Percentiles rank a stretch among this genome's conserved stretches.
These are phyloP conservation scores for Cardamine occulta DNA, from an alignment of 345 rosid species.

Conservation along the genomic window DNA sequence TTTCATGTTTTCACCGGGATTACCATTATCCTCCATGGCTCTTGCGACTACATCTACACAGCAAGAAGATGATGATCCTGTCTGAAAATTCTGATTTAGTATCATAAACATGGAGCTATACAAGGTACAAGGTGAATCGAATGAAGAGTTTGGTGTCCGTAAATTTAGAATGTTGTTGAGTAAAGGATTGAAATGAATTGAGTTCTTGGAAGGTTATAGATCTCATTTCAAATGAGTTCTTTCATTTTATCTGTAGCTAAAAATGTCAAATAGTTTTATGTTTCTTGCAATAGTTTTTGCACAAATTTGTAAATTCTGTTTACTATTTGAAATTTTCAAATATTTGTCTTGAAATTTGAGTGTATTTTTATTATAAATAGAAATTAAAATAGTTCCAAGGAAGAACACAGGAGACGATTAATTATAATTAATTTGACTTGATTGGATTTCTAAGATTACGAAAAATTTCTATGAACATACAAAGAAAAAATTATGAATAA, in stretches of 20 bases:
- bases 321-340: neutral
- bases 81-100: conserved; percentile 12
- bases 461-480: neutral
- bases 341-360: conserved; percentile 7
- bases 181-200: conserved; percentile 25
- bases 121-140: conserved; percentile 3
- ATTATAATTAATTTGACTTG: too few species aligned
- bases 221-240: neutral
- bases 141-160: conserved; percentile 24
- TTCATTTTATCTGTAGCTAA: conserved; percentile 23
- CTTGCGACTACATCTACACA: conserved; percentile 31
- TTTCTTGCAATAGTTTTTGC: conserved; percentile 9
- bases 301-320: conserved; percentile 28
- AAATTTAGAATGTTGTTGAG: conserved; percentile 38
- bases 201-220: neutral
- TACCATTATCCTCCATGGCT: conserved; percentile 45
- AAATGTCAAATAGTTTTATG: too few species aligned
- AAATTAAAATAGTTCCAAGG: too few species aligned
- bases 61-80: conserved; percentile 30
- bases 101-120: neutral
- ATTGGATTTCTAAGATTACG: too few species aligned
- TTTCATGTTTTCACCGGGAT: conserved; percentile 63
- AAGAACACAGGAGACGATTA: neutral
- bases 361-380: too few species aligned
- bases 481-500: neutral